These are phyloP conservation scores for Apiospora rasikravindrae DNA, from an alignment of 2,329 filamentous ascomycete genomes.

Conservation along the genomic window DNA sequence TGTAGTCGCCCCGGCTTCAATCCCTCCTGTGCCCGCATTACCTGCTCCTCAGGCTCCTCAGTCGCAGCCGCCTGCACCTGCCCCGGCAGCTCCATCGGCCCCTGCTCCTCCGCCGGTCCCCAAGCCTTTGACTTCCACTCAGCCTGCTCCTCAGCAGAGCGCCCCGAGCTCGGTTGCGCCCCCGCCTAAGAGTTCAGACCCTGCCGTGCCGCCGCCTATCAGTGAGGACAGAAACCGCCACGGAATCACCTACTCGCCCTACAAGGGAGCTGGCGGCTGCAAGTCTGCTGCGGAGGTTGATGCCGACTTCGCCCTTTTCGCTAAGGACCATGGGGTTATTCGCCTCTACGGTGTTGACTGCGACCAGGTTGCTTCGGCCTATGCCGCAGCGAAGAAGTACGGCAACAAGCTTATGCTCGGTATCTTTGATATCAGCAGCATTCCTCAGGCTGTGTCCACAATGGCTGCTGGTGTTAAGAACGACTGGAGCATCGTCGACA, in stretches of 20 bases:
- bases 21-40: constrained; percentile 21
- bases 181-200: constrained; percentile 18
- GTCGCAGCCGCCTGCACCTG: neutral
- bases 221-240: constrained; percentile 33
- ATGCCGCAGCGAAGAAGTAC: constrained; percentile 66
- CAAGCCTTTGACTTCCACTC: neutral
- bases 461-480: constrained; percentile 64
- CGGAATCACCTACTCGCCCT: constrained; percentile 56
- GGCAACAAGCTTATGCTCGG: constrained; percentile 77
- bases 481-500: constrained; percentile 73
- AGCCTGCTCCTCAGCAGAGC: neutral
- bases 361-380: constrained; percentile 68
- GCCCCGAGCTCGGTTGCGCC: neutral
- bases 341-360: constrained; percentile 85
- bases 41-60: constrained; percentile 4
- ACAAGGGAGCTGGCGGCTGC: constrained; percentile 62
- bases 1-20: constrained; percentile 33
- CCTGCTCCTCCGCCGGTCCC: constrained; percentile 20
- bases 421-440: constrained; percentile 66
- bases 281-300: constrained; percentile 69
- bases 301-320: constrained; percentile 64
- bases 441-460: constrained; percentile 61
- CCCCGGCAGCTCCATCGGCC: neutral
- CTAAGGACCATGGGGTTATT: constrained; percentile 62
- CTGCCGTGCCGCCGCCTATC: constrained; percentile 23